phyloP scores from a whole-genome alignment of 2,329 filamentous ascomycete species.

The Colletotrichum paranaense region DNA sequence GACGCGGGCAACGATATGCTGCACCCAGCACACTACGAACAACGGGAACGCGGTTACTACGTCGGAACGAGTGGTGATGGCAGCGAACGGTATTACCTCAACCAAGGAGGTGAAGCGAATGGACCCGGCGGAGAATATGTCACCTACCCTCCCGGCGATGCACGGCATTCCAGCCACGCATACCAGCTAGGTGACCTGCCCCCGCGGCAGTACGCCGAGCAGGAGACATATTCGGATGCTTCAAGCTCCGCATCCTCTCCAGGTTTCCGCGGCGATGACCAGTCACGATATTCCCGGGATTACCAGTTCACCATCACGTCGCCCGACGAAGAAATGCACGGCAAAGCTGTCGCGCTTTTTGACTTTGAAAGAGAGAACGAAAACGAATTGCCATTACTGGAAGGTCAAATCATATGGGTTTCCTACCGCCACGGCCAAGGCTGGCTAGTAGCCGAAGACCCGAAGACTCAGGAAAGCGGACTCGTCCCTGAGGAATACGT shows the following conservation, averaged over 20 bases:
- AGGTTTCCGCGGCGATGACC: conserved; percentile 69
- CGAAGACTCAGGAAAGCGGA: conserved; percentile 92
- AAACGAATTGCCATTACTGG: conserved; percentile 91
- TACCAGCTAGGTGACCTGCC: conserved; percentile 60
- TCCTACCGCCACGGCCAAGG: conserved; percentile 96
- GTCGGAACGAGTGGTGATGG: conserved; percentile 76
- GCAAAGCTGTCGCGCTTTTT: conserved; percentile 94
- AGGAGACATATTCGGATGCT: conserved; percentile 68
- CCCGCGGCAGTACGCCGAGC: conserved; percentile 57
- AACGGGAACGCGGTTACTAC: conserved; percentile 74
- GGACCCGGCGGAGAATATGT: conserved; percentile 84
- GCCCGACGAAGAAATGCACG: conserved; percentile 97
- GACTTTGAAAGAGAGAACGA: conserved; percentile 96
- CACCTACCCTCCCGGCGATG: conserved; percentile 77
- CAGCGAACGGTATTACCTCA: conserved; percentile 80
- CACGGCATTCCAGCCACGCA: conserved; percentile 64
- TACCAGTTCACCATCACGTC: conserved; percentile 96
- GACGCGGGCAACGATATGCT: conserved; percentile 52
- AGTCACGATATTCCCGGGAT: conserved; percentile 87
- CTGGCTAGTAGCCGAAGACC: conserved; percentile 97
- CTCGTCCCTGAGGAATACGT: conserved; percentile 98
- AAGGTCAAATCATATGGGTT: conserved; percentile 96
- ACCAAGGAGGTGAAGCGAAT: conserved; percentile 75
- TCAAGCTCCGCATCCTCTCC: conserved; percentile 71
- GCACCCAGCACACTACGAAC: conserved; percentile 63